These are phyloP conservation scores for Monosporascus sp. DNA, from an alignment of 2,329 filamentous ascomycete species.

Conservation along the genomic window DNA sequence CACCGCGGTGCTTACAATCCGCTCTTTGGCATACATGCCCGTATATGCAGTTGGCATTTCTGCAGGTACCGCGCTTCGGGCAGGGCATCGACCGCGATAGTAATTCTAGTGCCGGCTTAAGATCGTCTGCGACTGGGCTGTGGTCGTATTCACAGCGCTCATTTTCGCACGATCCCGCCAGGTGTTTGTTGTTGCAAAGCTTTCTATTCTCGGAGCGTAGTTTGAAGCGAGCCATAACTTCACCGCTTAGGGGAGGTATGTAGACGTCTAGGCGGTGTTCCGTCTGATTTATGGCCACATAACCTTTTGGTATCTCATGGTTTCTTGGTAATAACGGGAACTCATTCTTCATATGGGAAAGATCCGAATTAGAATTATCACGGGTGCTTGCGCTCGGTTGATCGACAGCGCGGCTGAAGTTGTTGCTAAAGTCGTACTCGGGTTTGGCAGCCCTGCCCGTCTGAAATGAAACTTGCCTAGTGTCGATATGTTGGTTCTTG, in stretches of 20 bases:
- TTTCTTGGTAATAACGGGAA: conserved; percentile 15
- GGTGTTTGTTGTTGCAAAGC: conserved; percentile 24
- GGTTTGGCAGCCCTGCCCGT: conserved; percentile 2
- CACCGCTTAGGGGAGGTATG: conserved; percentile 12
- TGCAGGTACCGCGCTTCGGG: conserved; percentile 19
- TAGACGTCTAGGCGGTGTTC: conserved; percentile 24
- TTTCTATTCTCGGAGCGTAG: conserved; percentile 14
- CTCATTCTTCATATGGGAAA: neutral
- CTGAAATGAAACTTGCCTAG: conserved; percentile 2
- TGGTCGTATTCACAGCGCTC: conserved; percentile 26
- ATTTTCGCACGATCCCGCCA: conserved; percentile 16
- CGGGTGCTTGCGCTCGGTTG: neutral
- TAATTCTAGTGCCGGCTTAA: conserved; percentile 19
- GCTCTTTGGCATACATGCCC: conserved; percentile 27
- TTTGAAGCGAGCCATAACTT: conserved; percentile 14
- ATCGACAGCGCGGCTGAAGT: conserved; percentile 1
- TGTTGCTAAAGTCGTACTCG: conserved; percentile 5
- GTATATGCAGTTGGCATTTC: conserved; percentile 17
- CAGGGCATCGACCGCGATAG: conserved; percentile 25
- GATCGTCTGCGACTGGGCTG: conserved; percentile 15
- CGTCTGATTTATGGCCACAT: conserved; percentile 21
- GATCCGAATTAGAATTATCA: conserved; percentile 1
- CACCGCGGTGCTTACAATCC: conserved; percentile 26
- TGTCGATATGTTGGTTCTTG: conserved; percentile 19
- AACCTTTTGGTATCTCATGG: conserved; percentile 19